Base-by-base conservation (phyloP, 441 rosid species). In the Lepidium campestre region DNA sequence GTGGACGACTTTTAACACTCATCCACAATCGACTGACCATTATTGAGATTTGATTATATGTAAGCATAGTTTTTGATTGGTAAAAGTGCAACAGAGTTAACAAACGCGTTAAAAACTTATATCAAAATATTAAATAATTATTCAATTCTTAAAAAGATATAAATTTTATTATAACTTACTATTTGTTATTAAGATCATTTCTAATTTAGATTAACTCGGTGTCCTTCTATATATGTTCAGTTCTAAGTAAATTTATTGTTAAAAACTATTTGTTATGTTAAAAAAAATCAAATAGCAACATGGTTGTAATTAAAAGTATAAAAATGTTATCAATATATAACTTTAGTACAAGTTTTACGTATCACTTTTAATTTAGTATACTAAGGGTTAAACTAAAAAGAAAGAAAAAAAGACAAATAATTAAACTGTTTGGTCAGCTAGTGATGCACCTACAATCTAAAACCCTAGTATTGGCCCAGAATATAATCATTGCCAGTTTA, bases 381-480 rank as follows among this genome's bases (percentile, higher is more conserved):
- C 6, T 6, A 23, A 10, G 47, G 36, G 17, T 29, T n/a, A n/a
- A n/a, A n/a, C n/a, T n/a, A n/a, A n/a, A n/a, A 31, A 47, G 9
- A 20, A n/a, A 50, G 32, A 18, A 1, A 9, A 25, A n/a, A 7
- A 40, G 0, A 14, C 6, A 41, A 15, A 9, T 40, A 10, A 15
- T 14, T 0, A 14, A 27, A 36, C 0, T 42, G 40, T 35, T 70
- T 44, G 49, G 41, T 62, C 41, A 41, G 44, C 58, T 37, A 27
- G 52, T 23, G n/a, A 23, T 5, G 31, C 55, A 55, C 31, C 50
- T 63, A 63, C 32, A 32, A 37, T 46, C 13, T 45, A 4, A 40
- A 72, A 56, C 46, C 20, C 23, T 58, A 42, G 54, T 48, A 63
- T 47, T 62, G 36, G 65, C n/a, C 65, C 17, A 32, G n/a, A 57